phyloP scores from a whole-genome alignment of 768 basidiomycete species.

The Amyloporia xantha region DNA sequence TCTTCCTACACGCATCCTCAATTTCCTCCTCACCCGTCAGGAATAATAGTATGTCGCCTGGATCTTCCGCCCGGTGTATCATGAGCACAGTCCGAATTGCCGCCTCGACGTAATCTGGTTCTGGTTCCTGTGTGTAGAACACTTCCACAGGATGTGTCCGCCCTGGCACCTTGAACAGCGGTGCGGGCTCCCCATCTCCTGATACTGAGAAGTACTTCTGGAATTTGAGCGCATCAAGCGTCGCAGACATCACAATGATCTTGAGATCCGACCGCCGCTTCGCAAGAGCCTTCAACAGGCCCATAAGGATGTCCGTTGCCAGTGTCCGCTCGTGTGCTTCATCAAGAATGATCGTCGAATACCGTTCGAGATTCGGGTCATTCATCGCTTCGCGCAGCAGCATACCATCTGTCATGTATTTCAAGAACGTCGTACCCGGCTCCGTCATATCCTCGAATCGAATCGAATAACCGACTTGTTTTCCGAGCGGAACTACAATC shows the following conservation, averaged over 20 bases:
- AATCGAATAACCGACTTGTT: constrained; percentile 95
- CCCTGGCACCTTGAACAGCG: constrained; percentile 24
- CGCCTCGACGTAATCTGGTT: constrained; percentile 94
- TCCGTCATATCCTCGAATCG: constrained; percentile 98
- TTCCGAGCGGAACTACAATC: constrained; percentile 77
- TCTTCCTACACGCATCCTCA: constrained; percentile 91
- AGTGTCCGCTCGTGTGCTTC: constrained; percentile 98
- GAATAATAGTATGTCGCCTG: constrained; percentile 90
- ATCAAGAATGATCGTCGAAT: constrained; percentile 97
- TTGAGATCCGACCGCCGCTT: constrained; percentile 83
- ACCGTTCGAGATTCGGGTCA: constrained; percentile 80
- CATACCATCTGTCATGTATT: constrained; percentile 99
- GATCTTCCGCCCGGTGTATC: constrained; percentile 95
- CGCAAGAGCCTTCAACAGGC: constrained; percentile 81
- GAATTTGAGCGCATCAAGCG: constrained; percentile 94
- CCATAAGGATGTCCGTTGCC: constrained; percentile 98
- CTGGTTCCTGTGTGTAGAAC: constrained; percentile 88
- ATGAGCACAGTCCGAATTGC: constrained; percentile 94
- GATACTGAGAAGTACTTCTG: constrained; percentile 77
- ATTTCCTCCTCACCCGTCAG: constrained; percentile 98
- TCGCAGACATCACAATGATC: constrained; percentile 98
- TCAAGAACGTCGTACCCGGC: constrained; percentile 85
- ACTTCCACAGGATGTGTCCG: constrained; percentile 87
- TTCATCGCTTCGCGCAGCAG: constrained; percentile 98
- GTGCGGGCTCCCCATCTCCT: constrained; percentile 14